Evolutionary conservation across 345 rosid species (phyloP).

Genomic region (Toxicodendron radicans): DNA sequence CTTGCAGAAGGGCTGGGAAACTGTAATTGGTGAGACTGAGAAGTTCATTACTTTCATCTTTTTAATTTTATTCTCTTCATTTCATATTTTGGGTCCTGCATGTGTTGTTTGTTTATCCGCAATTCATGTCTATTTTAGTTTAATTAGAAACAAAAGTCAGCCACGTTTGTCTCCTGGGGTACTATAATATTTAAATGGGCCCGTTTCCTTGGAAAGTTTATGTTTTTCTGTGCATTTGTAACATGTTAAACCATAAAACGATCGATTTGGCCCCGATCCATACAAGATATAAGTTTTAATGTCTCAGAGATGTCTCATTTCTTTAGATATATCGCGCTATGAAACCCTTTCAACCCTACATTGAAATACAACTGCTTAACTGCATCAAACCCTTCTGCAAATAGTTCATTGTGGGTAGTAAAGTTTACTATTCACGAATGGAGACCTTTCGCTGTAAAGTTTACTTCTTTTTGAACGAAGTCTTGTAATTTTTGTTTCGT

Average conservation of each 20-base stretch:
- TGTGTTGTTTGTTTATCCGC: background rate
- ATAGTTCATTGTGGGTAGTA: no score
- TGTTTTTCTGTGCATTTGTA: background rate
- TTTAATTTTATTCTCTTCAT: background rate
- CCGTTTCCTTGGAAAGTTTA: background rate
- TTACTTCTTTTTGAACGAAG: background rate
- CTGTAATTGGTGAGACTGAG: slow-evolving; percentile 33
- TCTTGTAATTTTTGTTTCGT: no score
- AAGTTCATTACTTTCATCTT: background rate
- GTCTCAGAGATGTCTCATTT: background rate
- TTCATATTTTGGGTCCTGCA: background rate
- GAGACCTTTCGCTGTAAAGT: background rate
- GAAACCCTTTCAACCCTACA: no score
- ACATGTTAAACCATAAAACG: background rate
- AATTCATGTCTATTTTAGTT: background rate
- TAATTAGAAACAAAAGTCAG: background rate
- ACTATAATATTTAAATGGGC: background rate
- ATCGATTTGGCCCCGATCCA: background rate
- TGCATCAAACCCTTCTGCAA: no score
- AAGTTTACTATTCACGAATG: background rate
- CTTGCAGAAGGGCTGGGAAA: slow-evolving; percentile 38
- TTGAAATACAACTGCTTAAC: background rate
- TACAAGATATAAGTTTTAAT: background rate
- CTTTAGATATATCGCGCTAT: background rate
- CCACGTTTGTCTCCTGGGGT: background rate